Percentiles rank a stretch among this genome's conserved stretches.
These are phyloP conservation scores for Kluyveromyces lactis DNA, from an alignment of 805 yeast species.

Conservation along the genomic window DNA sequence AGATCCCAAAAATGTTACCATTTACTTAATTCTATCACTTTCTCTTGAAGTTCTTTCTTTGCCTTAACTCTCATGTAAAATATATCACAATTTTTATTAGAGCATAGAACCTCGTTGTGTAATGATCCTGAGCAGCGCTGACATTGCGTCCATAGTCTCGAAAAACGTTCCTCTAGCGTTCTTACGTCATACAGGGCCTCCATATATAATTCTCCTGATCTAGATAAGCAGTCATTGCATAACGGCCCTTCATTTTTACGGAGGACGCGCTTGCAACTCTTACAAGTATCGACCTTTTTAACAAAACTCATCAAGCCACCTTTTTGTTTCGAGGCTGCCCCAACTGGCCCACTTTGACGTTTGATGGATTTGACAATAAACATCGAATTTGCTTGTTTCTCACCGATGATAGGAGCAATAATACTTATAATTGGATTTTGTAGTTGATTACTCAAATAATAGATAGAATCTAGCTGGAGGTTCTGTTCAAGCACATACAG, in stretches of 20 bases:
- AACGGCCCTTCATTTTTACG: slow-evolving; percentile 59
- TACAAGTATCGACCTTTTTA: slow-evolving; percentile 79
- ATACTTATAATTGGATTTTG: slow-evolving; percentile 89
- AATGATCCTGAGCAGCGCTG: slow-evolving; percentile 95
- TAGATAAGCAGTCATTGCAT: slow-evolving; percentile 67
- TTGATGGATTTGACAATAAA: slow-evolving; percentile 46
- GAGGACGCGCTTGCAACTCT: slow-evolving; percentile 79
- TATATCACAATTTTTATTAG: slow-evolving; percentile 94
- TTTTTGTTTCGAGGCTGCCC: slow-evolving; percentile 35
- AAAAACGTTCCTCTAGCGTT: slow-evolving; percentile 70
- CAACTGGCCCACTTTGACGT: slow-evolving; percentile 42
- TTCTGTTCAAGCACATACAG: slow-evolving; percentile 86
- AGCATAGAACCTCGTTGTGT: slow-evolving; percentile 92
- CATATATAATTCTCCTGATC: slow-evolving; percentile 74
- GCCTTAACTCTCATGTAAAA: slow-evolving; percentile 82
- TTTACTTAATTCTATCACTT: slow-evolving; percentile 32
- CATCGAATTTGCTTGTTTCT: slow-evolving; percentile 67
- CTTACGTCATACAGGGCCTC: slow-evolving; percentile 73
- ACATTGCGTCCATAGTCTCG: slow-evolving; percentile 95
- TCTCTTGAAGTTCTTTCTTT: slow-evolving; percentile 34
- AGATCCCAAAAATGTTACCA: no score
- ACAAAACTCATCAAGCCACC: slow-evolving; percentile 93
- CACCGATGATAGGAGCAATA: slow-evolving; percentile 92
- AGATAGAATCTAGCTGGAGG: slow-evolving; percentile 87
- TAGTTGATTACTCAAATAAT: slow-evolving; percentile 86